phyloP scores from a whole-genome alignment of 1,284 basidiomycete genomes.

The Moniliella sp. region DNA sequence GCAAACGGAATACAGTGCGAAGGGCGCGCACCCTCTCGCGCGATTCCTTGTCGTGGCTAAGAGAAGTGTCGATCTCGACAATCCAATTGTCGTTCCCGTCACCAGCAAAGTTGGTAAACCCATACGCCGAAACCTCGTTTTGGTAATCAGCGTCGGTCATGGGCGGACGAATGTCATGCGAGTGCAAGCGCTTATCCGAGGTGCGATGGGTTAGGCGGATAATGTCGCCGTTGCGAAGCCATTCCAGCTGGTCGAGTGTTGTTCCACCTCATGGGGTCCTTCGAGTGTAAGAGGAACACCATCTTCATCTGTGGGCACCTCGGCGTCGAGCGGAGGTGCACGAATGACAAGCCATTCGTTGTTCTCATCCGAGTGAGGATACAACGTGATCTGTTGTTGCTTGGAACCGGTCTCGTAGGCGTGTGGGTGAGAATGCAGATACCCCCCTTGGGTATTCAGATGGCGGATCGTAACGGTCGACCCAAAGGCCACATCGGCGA shows the following conservation, averaged over 20 bases:
- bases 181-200: constrained; percentile 73
- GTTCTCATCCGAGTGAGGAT: constrained; percentile 80
- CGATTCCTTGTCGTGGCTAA: too few relatives aligned
- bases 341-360: constrained; percentile 66
- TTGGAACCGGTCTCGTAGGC: constrained; percentile 48
- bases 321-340: constrained; percentile 40
- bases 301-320: constrained; percentile 18
- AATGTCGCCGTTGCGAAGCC: constrained; percentile 48
- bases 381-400: constrained; percentile 95
- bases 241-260: constrained; percentile 40
- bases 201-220: constrained; percentile 62
- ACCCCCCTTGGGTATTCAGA: constrained; percentile 86
- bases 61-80: constrained; percentile 56
- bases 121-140: constrained; percentile 90
- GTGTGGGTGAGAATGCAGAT: constrained; percentile 80
- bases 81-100: constrained; percentile 90
- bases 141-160: constrained; percentile 98
- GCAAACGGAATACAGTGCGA: constrained; percentile 63
- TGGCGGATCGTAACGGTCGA: constrained; percentile 67
- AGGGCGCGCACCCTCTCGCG: constrained; percentile 53
- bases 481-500: constrained; percentile 61
- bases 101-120: constrained; percentile 58
- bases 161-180: constrained; percentile 74
- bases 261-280: constrained; percentile 3
- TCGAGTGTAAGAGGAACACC: constrained; percentile 27